Evolutionary conservation across 1,139 yeast genomes (phyloP).

Genomic region (Protomyces pachydermus): DNA sequence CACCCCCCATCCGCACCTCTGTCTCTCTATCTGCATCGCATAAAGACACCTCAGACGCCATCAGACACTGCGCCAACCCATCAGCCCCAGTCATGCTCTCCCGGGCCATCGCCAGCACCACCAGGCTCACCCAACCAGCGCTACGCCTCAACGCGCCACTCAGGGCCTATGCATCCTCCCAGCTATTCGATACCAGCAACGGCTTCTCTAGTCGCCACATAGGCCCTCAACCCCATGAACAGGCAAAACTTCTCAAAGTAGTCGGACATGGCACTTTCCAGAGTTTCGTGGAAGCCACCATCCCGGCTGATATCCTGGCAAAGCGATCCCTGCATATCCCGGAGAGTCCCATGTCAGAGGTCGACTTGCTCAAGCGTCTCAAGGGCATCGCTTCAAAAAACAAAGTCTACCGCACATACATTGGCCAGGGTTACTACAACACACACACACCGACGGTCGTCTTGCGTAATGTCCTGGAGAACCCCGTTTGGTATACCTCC

Average conservation of each 20-base stretch:
- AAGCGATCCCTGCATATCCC: conserved; percentile 66
- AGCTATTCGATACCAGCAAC: conserved; percentile 11
- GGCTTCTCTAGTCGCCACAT: conserved; percentile 61
- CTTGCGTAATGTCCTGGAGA: conserved; percentile 83
- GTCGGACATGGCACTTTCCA: conserved; percentile 66
- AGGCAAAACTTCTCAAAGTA: conserved; percentile 61
- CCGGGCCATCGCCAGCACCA: neutral
- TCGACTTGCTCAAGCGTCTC: conserved; percentile 69
- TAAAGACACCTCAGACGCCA: too few species aligned
- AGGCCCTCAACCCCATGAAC: conserved; percentile 63
- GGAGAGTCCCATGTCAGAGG: conserved; percentile 68
- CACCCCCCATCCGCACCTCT: too few species aligned
- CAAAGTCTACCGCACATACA: conserved; percentile 62
- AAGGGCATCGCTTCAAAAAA: conserved; percentile 68
- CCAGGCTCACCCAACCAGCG: too few species aligned
- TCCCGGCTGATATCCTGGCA: conserved; percentile 70
- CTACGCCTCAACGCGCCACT: neutral
- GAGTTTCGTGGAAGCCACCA: conserved; percentile 64
- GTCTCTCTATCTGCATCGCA: too few species aligned
- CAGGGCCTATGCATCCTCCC: conserved; percentile 1
- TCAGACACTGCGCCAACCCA: too few species aligned
- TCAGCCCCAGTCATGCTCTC: neutral
- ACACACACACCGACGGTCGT: conserved; percentile 87
- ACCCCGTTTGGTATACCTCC: conserved; percentile 97
- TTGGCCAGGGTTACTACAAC: conserved; percentile 93